phyloP scores from a whole-genome alignment of 1,284 basidiomycete species.

The Austropuccinia psidii region DNA sequence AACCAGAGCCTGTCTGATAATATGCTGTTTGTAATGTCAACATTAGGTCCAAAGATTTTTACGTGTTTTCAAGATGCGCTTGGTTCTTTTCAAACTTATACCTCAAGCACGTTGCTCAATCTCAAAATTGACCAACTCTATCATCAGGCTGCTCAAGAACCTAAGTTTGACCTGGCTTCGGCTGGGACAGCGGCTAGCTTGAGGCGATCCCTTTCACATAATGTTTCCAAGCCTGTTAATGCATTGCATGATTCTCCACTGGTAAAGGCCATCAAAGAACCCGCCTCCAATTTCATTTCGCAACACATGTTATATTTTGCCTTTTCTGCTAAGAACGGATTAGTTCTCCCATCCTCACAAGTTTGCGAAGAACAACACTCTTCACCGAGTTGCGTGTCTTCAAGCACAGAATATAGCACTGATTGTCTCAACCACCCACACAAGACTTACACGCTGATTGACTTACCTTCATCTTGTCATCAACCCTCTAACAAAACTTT shows the following conservation, averaged over 20 bases:
- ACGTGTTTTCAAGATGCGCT: slow-evolving; percentile 33
- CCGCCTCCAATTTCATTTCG: slow-evolving; percentile 38
- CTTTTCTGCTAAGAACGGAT: slow-evolving; percentile 38
- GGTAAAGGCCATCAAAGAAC: slow-evolving; percentile 39
- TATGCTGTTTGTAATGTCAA: slow-evolving; percentile 35
- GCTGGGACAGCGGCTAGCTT: neutral
- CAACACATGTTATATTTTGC: slow-evolving; percentile 40
- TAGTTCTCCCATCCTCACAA: slow-evolving; percentile 6
- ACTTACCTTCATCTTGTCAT: neutral
- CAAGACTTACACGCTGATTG: slow-evolving; percentile 17
- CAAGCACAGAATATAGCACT: neutral
- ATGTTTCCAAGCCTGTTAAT: neutral
- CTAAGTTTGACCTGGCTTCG: neutral
- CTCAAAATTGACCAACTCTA: slow-evolving; percentile 33
- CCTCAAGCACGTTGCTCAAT: slow-evolving; percentile 34
- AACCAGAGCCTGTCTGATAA: slow-evolving; percentile 28
- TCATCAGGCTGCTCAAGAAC: neutral
- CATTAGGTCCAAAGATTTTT: slow-evolving; percentile 31
- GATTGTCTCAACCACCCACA: slow-evolving; percentile 1
- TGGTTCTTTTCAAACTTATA: slow-evolving; percentile 36
- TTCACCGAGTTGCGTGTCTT: neutral
- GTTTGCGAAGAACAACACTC: neutral
- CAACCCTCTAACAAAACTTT: neutral
- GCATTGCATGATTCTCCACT: slow-evolving; percentile 37
- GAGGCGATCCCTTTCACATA: neutral